These are phyloP conservation scores for Pseudopyricularia cyperi DNA, from an alignment of 2,329 filamentous ascomycete genomes.

Conservation along the genomic window DNA sequence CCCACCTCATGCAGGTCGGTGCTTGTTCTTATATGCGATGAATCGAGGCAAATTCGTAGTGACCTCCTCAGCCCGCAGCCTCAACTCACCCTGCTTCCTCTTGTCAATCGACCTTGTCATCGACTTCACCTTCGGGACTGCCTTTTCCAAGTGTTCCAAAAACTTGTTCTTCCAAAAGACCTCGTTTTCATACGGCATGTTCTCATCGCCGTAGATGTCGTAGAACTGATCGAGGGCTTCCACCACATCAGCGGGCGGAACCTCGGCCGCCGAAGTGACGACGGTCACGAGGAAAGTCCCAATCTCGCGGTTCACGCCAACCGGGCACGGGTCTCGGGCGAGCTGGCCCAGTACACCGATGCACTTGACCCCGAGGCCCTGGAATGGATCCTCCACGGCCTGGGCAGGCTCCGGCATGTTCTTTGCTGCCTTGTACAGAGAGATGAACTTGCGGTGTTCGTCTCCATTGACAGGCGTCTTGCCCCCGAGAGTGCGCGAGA, in stretches of 20 bases:
- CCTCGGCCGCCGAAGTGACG: slow-evolving; percentile 34
- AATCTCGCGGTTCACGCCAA: slow-evolving; percentile 45
- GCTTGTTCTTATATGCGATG: slow-evolving; percentile 51
- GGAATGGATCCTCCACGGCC: slow-evolving; percentile 40
- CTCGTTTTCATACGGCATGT: slow-evolving; percentile 40
- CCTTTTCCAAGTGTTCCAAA: slow-evolving; percentile 42
- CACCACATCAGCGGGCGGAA: slow-evolving; percentile 34
- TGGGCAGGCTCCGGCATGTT: slow-evolving; percentile 15
- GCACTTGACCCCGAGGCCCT: slow-evolving; percentile 51
- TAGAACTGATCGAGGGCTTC: slow-evolving; percentile 55
- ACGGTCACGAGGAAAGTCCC: slow-evolving; percentile 49
- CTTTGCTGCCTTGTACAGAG: slow-evolving; percentile 48
- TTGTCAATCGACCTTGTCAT: slow-evolving; percentile 50
- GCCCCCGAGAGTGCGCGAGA: slow-evolving; percentile 41
- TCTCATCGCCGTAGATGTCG: slow-evolving; percentile 53
- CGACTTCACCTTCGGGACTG: slow-evolving; percentile 37
- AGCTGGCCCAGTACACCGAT: slow-evolving; percentile 53
- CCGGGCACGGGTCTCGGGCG: slow-evolving; percentile 39
- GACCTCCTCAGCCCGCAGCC: slow-evolving; percentile 46
- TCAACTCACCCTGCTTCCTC: slow-evolving; percentile 40
- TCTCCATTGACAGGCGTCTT: slow-evolving; percentile 32
- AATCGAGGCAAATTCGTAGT: slow-evolving; percentile 48
- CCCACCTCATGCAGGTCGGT: slow-evolving; percentile 11
- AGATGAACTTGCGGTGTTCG: slow-evolving; percentile 51
- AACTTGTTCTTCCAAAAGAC: slow-evolving; percentile 54